Evolutionary conservation across 805 yeast genomes (phyloP), one percentile per base, ranked within the genome.

Genomic region (Zygosaccharomyces gambellarensis): DNA sequence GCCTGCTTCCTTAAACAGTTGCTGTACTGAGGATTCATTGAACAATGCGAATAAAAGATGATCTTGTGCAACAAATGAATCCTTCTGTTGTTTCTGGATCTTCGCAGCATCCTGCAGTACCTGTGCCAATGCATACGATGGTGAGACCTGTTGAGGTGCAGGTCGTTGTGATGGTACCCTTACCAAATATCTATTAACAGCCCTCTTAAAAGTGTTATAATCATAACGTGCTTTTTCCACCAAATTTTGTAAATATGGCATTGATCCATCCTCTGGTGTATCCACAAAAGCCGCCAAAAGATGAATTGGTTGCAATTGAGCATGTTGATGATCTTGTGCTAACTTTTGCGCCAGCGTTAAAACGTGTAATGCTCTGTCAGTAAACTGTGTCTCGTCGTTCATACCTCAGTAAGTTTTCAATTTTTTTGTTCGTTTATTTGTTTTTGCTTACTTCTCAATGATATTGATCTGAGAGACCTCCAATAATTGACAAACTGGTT

Each of bases 51-150:
- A 74, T 45, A 94, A 71, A 10, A 94, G 72, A 68, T 94, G 99
- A 70, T 94, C 99, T 71, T 92, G 98, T 1, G 96, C 98, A 48
- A 94, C 79, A 63, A 80, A 94, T 17, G 83, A 76, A 69, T 94
- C 99, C 68, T 92, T 92, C 67, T 92, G 99, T 60, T 86, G 86
- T 45, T 81, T 75, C 69, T 87, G 86, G 61, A 89, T 80, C 64
- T 89, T 86, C 44, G 76, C 76, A 12, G 98, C 95, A 34, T 79
- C 80, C 55, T 79, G 78, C 41, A 94, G 67, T 19, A 94, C 80
- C 64, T 81, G 84, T 19, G 87, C 88, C 30, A 90, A 76, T n/a
- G 88, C 79, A 38, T 84, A 80, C 49, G 89, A 78, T 55, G 95
- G 85, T 22, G 84, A 73, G 2, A 90, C 76, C 54, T 89, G 90